A percentile compares a stretch with the other conserved stretches of the same genome.
These are phyloP conservation scores for Corynascus novoguineensis DNA, from an alignment of 495 filamentous ascomycete genomes.

Conservation along the genomic window DNA sequence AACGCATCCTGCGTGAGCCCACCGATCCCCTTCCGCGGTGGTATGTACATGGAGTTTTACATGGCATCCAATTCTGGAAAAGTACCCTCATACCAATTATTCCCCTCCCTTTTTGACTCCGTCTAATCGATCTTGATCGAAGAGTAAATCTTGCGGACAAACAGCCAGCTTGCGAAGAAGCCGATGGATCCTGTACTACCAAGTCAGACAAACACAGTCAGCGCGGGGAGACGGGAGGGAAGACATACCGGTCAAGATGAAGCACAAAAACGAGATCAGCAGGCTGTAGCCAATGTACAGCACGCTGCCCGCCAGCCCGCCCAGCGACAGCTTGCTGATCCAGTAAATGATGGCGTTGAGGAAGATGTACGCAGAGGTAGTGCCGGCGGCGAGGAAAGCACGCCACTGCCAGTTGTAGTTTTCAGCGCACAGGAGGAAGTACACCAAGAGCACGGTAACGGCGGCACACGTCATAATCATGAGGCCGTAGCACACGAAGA, in stretches of 20 bases:
- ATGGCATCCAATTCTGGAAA: not conserved
- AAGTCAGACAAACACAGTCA: not conserved
- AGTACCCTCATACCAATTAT: not conserved
- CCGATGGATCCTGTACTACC: slow-evolving; percentile 68
- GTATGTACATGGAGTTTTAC: not conserved
- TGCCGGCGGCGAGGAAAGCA: slow-evolving; percentile 80
- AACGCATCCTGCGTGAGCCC: not conserved
- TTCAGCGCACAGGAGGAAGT: slow-evolving; percentile 90
- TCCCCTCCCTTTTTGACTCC: not conserved
- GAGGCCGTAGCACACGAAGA: slow-evolving; percentile 94
- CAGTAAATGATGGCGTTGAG: slow-evolving; percentile 82
- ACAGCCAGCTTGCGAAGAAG: slow-evolving; percentile 90
- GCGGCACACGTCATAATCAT: slow-evolving; percentile 95
- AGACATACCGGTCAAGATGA: slow-evolving; percentile 81
- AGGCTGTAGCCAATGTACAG: slow-evolving; percentile 91
- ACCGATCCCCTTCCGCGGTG: not conserved
- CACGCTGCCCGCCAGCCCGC: slow-evolving; percentile 76
- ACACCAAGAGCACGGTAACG: slow-evolving; percentile 86
- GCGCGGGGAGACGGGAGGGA: not conserved
- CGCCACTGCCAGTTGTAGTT: slow-evolving; percentile 99
- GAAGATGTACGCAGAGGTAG: slow-evolving; percentile 85
- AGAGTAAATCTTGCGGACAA: slow-evolving; percentile 85
- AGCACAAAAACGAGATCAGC: slow-evolving; percentile 83
- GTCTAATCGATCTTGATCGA: slow-evolving; percentile 90
- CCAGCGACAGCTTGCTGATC: slow-evolving; percentile 75